Evolutionary conservation across 2,329 filamentous ascomycete species (phyloP).

Genomic region (Plenodomus lindquistii): DNA sequence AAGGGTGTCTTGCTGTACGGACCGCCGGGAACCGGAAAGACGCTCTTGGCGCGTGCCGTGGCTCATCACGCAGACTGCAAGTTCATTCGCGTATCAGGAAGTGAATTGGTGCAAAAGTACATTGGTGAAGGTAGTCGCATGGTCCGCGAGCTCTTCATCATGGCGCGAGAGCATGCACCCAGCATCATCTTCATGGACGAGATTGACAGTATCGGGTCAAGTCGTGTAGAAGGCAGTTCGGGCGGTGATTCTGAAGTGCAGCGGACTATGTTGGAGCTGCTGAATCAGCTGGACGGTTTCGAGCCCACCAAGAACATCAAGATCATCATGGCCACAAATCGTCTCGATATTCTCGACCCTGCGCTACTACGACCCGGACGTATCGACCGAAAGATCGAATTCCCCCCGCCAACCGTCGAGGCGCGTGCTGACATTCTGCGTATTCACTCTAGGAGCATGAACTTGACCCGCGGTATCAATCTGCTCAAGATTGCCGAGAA

Average conservation of each 20-base stretch:
- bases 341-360: constrained; percentile 94
- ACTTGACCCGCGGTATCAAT: constrained; percentile 95
- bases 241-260: constrained; percentile 98
- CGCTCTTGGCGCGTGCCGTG: constrained; percentile 88
- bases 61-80: constrained; percentile 99
- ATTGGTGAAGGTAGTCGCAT: constrained; percentile 97
- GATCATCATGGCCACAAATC: constrained; percentile 99
- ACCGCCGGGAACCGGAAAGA: constrained; percentile 96
- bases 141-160: constrained; percentile 98
- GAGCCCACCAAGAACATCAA: constrained; percentile 99
- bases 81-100: constrained; percentile 96
- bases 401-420: constrained; percentile 94
- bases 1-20: constrained; percentile 97
- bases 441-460: constrained; percentile 98
- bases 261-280: constrained; percentile 95
- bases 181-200: constrained; percentile 99
- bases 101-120: constrained; percentile 97
- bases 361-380: constrained; percentile 93
- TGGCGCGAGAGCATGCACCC: constrained; percentile 96
- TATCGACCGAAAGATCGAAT: constrained; percentile 98
- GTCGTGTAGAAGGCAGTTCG: constrained; percentile 91
- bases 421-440: constrained; percentile 95
- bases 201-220: constrained; percentile 98
- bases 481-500: constrained; percentile 98
- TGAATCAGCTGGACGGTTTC: constrained; percentile 98